These are phyloP conservation scores for Cutaneotrichosporon mucoides DNA, from an alignment of 1,284 basidiomycete species.

Conservation along the genomic window DNA sequence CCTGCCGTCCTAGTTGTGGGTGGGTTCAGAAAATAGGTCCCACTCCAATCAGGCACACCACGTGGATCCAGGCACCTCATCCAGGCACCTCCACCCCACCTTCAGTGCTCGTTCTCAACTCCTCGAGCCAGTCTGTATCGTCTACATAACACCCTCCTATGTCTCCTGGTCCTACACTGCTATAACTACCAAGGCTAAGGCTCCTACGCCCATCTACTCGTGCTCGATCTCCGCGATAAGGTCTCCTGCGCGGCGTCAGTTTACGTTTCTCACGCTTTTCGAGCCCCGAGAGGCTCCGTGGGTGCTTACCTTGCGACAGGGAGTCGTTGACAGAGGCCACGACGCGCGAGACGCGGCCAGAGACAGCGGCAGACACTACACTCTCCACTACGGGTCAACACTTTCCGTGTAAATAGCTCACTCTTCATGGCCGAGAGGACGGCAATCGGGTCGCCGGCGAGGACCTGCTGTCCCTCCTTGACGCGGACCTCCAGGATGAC, in stretches of 20 bases:
- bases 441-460: conserved; percentile 72
- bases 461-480: conserved; percentile 93
- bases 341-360: conserved; percentile 90
- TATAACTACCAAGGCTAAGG: background rate
- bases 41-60: too few relatives aligned
- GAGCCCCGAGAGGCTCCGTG: too few relatives aligned
- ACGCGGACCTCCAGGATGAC: conserved; percentile 97
- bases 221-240: conserved; percentile 40
- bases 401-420: conserved; percentile 53
- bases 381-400: conserved; percentile 63
- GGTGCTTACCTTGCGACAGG: conserved; percentile 39
- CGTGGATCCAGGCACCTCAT: too few relatives aligned
- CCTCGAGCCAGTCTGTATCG: background rate
- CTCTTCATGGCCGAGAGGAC: conserved; percentile 85
- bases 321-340: conserved; percentile 64
- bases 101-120: too few relatives aligned
- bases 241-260: conserved; percentile 19
- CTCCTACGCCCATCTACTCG: background rate
- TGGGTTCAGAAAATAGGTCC: too few relatives aligned
- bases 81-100: too few relatives aligned
- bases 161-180: background rate
- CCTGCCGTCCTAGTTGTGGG: too few relatives aligned
- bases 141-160: background rate
- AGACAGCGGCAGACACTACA: conserved; percentile 88
- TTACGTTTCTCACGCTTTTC: too few relatives aligned